Conservation (phyloP, 2,329 filamentous ascomycete genomes). For the Colletotrichum chlorophyti region DNA sequence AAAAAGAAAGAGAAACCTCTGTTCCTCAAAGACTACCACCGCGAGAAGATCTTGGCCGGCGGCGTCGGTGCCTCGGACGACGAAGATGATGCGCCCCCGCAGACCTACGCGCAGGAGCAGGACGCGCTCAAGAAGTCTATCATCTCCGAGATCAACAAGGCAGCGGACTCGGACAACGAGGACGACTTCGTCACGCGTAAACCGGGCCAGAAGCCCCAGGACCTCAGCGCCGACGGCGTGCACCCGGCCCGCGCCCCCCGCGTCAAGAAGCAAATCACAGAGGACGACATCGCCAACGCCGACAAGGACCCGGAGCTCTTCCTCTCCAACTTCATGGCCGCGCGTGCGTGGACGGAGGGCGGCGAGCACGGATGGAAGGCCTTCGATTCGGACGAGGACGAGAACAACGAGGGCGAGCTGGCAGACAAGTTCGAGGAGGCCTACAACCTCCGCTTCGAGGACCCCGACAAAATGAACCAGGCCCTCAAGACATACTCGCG, state of each 20-base stretch:
- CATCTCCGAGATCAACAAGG: conserved; percentile 80
- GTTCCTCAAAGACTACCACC: conserved; percentile 88
- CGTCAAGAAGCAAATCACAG: conserved; percentile 45
- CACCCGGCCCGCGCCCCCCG: conserved; percentile 61
- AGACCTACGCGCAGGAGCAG: conserved; percentile 89
- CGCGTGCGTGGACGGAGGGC: conserved; percentile 82
- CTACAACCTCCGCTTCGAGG: conserved; percentile 96
- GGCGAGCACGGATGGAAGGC: conserved; percentile 75
- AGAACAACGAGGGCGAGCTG: conserved; percentile 70
- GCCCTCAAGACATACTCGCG: conserved; percentile 87
- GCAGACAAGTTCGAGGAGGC: conserved; percentile 82
- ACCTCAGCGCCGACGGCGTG: conserved; percentile 48
- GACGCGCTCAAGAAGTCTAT: conserved; percentile 80
- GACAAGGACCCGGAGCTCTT: conserved; percentile 91
- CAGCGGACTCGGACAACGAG: conserved; percentile 58
- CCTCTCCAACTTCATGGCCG: conserved; percentile 93
- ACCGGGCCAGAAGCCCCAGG: conserved; percentile 45
- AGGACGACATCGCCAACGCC: conserved; percentile 75
- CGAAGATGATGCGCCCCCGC: conserved; percentile 60
- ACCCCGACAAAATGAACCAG: conserved; percentile 87
- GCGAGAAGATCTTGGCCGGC: conserved; percentile 83
- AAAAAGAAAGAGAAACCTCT: conserved; percentile 82
- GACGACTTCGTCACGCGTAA: conserved; percentile 81
- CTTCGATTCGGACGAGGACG: conserved; percentile 92
- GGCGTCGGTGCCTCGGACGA: conserved; percentile 65